Evolutionary conservation across 1,284 basidiomycete genomes (phyloP), one percentile per base, ranked within the genome.

Genomic region (Sanguinoderma infundibulare): DNA sequence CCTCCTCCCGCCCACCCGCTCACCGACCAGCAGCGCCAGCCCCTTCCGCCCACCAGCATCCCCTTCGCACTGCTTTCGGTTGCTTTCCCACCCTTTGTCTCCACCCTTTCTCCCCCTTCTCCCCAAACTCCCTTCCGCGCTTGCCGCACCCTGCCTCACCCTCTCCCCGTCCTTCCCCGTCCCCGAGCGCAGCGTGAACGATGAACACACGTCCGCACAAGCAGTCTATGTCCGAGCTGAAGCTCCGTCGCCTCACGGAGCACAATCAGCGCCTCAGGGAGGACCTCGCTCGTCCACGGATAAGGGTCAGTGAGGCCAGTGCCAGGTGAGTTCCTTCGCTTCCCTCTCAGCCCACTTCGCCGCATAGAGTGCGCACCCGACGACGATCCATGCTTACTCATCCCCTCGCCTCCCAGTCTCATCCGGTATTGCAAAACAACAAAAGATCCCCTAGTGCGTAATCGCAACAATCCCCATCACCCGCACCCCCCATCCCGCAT

Each of bases 211-310:
- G 86, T 67, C 83, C 83, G 40, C 85, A 85, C 69, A 87, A 86
- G 79, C 91, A 93, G 80, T 91, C 92, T 70, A 97, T 98, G 95
- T 93, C 92, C 56, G 96, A 98, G 85, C 89, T 98, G 73, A 98
- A 97, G 85, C 89, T 98, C 67, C 87, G 96, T 52, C 83, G 96
- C 60, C 81, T 98, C 68, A 88, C 90, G 63, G 96, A 98, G 80
- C 95, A 98, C 79, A 98, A 98, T 74, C 89, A 92, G 74, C 84
- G 96, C 62, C 78, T 98, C 69, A 82, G 89, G 71, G 96, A 98
- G 78, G 96, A 98, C 74, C 79, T 98, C 63, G 88, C 90, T 53
- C 80, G 96, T 66, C 95, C 95, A 28, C 83, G 96, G 67, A 87
- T 96, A 66, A 84, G 90, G 63, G 93, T 98, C 50, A 95, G 93